Evolutionary conservation across 73 alveolate genomes (phyloP), one percentile per base, ranked within the genome.

Genomic region (Strombidium stylifer): DNA sequence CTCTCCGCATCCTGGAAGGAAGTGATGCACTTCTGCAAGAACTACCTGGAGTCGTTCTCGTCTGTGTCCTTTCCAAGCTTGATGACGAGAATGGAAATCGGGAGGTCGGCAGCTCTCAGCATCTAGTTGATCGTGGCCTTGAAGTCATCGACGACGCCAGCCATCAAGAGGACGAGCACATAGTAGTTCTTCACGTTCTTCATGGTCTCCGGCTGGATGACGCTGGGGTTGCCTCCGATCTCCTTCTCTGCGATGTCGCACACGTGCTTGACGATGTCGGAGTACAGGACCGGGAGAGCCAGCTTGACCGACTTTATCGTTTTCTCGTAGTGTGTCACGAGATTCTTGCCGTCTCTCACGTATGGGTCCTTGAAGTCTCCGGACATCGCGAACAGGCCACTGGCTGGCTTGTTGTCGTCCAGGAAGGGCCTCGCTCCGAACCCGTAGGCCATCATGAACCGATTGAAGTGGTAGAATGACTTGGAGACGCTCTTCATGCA

Each of bases 81-180:
- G 23, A 80, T 71, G 32, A 80, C 37, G 15, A 58, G 49, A 1
- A 80, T 77, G 0, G 82, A 44, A 15, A 80, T 42, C 3, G 91
- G 91, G 0, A 80, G 53, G 35, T 62, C 58, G 28, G 69, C 62
- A n/a, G 75, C 78, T 27, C 76, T 41, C 27, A 51, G 21, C 16
- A 80, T 54, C 60, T 53, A 28, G 8, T 60, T 58, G 0, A 80
- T 44, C 8, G 91, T 35, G 14, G 47, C 73, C 28, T 80, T 55
- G 56, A 71, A 71, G 51, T 80, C 91, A 35, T 80, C 85, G 20
- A 80, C 71, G 5, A 80, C 82, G 16, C 91, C 91, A 1, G 76
- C 91, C 52, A 73, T 71, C 0, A 80, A 30, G 15, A 66, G 40
- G 12, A 68, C 60, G 34, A 72, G 69, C 25, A 80, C 82, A 28